Evolutionary conservation across 257 asterid genomes (phyloP).

Genomic region (Prunella vulgaris): DNA sequence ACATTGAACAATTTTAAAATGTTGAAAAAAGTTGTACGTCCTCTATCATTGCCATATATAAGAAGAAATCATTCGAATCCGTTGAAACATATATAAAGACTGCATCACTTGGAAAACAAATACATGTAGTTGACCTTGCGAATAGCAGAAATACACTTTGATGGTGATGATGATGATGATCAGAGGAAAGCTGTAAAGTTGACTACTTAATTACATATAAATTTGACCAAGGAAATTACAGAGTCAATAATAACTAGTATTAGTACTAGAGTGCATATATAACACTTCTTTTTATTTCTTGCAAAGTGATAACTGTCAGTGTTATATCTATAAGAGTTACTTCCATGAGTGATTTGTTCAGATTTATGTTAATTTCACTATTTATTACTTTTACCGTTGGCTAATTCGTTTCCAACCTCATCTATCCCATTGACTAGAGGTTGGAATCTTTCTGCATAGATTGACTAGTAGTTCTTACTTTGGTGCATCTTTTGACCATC

Average conservation of each 20-base stretch:
- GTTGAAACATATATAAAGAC: background rate
- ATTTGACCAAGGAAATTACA: background rate
- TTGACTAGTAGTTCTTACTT: constrained; percentile 15
- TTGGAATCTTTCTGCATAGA: constrained; percentile 13
- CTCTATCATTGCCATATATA: background rate
- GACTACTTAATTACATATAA: background rate
- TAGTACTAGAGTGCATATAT: background rate
- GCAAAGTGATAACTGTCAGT: background rate
- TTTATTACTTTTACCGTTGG: background rate
- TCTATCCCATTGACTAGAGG: background rate
- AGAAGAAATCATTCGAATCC: background rate
- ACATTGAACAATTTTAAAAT: background rate
- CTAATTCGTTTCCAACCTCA: background rate
- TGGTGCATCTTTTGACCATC: constrained; percentile 21
- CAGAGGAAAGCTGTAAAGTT: background rate
- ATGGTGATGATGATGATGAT: background rate
- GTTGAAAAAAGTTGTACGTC: background rate
- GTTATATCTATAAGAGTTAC: background rate
- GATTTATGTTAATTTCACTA: background rate
- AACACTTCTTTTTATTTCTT: background rate
- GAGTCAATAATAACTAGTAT: background rate
- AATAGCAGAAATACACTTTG: background rate
- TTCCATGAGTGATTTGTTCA: background rate
- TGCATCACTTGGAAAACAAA: background rate
- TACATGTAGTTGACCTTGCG: background rate